phyloP scores from a whole-genome alignment of 2,329 filamentous ascomycete genomes.

The Fusarium buharicum region DNA sequence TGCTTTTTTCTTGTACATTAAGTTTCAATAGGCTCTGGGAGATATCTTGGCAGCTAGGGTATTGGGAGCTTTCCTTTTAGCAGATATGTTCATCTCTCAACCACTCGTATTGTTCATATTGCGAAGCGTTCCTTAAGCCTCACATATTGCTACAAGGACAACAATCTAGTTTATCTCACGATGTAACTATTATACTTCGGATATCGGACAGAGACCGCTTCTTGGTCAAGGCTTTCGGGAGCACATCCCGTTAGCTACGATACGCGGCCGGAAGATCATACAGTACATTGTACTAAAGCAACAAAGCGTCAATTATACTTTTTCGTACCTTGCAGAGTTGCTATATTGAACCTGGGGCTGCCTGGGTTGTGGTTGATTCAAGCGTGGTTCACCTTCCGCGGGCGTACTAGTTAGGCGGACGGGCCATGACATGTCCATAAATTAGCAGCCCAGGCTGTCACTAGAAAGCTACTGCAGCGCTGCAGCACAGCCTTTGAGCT shows the following conservation, averaged over 20 bases:
- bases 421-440: neutral
- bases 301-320: neutral
- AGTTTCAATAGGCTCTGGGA: no score
- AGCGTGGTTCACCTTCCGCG: neutral
- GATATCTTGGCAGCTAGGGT: no score
- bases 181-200: neutral
- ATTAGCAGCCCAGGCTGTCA: neutral
- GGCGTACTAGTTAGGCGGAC: neutral
- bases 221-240: conserved; percentile 6
- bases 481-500: neutral
- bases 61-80: no score
- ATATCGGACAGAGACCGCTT: conserved; percentile 1
- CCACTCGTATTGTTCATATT: no score
- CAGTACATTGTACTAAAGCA: neutral
- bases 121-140: no score
- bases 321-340: conserved; percentile 3
- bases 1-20: no score
- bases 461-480: neutral
- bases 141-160: neutral
- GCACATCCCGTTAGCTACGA: neutral
- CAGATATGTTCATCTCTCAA: no score
- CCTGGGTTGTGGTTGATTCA: no score
- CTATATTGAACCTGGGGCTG: neutral
- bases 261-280: conserved; percentile 11
- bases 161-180: neutral